Conservation (phyloP, 805 yeast species). For the Gaillardinia entomophila region DNA sequence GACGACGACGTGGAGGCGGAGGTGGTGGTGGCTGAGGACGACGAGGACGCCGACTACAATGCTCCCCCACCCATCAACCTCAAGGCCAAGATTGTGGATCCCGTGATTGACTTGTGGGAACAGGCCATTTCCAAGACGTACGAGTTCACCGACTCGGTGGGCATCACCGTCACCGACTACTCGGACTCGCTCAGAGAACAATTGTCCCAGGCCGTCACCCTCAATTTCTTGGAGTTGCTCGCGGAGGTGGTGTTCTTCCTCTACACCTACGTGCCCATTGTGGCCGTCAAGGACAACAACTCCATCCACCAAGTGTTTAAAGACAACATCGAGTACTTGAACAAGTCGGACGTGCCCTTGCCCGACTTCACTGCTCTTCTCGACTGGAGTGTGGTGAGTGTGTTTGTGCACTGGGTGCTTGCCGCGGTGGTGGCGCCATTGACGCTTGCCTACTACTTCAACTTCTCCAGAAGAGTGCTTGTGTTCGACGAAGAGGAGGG, state of each 20-base stretch:
- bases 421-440: constrained; percentile 38
- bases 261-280: constrained; percentile 29
- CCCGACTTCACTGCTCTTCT: constrained; percentile 34
- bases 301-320: constrained; percentile 30
- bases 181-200: constrained; percentile 34
- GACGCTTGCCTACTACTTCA: constrained; percentile 43
- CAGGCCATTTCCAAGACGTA: constrained; percentile 15
- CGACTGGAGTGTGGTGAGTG: constrained; percentile 23
- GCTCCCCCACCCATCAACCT: constrained; percentile 36
- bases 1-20: constrained; percentile 15
- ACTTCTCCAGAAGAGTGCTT: constrained; percentile 38
- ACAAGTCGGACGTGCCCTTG: constrained; percentile 15
- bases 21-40: constrained; percentile 28
- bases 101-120: constrained; percentile 27
- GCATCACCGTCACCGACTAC: constrained; percentile 28
- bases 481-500: constrained; percentile 24
- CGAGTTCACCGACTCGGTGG: constrained; percentile 29
- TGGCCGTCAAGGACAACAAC: constrained; percentile 28
- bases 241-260: constrained; percentile 25
- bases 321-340: constrained; percentile 22
- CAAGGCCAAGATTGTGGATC: constrained; percentile 33
- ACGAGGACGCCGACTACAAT: constrained; percentile 29
- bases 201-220: constrained; percentile 30
- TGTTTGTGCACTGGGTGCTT: constrained; percentile 31
- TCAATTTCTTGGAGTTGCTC: constrained; percentile 26